A percentile compares a stretch with the other conserved stretches of the same genome.
These are phyloP conservation scores for Arthrinium phaeospermum DNA, from an alignment of 2,329 filamentous ascomycete genomes.

Conservation along the genomic window DNA sequence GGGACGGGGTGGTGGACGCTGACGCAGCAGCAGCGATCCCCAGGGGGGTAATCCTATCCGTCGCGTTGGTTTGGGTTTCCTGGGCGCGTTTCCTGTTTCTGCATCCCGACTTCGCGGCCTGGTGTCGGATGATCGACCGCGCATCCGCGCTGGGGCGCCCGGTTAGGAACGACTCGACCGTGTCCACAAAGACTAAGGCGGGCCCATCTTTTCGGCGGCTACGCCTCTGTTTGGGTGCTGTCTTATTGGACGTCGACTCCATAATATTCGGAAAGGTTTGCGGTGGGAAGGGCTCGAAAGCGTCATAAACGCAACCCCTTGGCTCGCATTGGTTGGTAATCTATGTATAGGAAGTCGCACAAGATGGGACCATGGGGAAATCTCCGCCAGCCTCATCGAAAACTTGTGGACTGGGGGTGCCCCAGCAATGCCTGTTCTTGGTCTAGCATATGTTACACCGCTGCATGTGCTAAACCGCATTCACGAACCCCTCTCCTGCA, in stretches of 20 bases:
- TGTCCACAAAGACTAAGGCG: neutral
- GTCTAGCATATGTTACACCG: neutral
- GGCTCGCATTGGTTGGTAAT: neutral
- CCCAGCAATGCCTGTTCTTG: neutral
- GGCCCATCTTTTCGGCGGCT: conserved; percentile 10
- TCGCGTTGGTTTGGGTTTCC: too few relatives aligned
- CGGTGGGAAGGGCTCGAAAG: neutral
- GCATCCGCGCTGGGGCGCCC: too few relatives aligned
- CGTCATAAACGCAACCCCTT: neutral
- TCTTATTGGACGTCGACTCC: neutral
- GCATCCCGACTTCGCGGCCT: neutral
- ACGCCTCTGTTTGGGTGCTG: neutral
- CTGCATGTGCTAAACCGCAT: neutral
- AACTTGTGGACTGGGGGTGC: neutral
- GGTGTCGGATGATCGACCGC: neutral
- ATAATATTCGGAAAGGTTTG: neutral
- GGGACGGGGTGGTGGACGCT: neutral
- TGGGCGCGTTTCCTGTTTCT: neutral
- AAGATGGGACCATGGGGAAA: neutral
- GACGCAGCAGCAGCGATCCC: neutral
- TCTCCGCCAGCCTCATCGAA: neutral
- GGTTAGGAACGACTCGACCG: neutral
- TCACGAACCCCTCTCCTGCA: neutral
- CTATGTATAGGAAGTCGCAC: neutral
- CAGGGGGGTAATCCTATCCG: neutral